These are phyloP conservation scores for Santalum album DNA, from an alignment of 164 flowering plant species.

Conservation along the genomic window DNA sequence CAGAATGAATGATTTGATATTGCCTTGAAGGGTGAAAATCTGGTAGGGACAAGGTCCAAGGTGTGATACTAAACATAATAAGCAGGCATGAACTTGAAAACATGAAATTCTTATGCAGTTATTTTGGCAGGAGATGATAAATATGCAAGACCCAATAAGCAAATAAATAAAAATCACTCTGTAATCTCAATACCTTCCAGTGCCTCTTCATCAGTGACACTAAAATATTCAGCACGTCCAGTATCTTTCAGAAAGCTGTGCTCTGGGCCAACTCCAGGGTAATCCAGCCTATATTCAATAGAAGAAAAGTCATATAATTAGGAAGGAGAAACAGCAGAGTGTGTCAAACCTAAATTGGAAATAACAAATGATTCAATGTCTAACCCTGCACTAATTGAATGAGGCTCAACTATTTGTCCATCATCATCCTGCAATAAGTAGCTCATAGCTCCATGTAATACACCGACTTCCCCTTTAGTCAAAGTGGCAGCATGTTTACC, in stretches of 20 bases:
- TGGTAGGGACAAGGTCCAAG: too few relatives aligned
- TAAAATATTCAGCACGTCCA: slow-evolving; percentile 80
- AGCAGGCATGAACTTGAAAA: too few relatives aligned
- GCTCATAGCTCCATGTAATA: slow-evolving; percentile 87
- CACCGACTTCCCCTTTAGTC: slow-evolving; percentile 83
- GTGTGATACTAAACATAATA: too few relatives aligned
- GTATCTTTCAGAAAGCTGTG: slow-evolving; percentile 82
- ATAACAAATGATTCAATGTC: not conserved
- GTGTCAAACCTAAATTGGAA: not conserved
- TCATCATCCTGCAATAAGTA: slow-evolving; percentile 73
- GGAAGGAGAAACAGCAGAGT: not conserved
- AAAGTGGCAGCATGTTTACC: slow-evolving; percentile 91
- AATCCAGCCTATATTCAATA: slow-evolving; percentile 52
- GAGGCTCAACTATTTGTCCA: slow-evolving; percentile 92
- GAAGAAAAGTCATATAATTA: not conserved
- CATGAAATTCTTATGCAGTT: too few relatives aligned
- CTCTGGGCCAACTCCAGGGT: slow-evolving; percentile 98
- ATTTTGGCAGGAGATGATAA: too few relatives aligned
- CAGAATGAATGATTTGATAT: too few relatives aligned
- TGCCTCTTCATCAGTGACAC: slow-evolving; percentile 77
- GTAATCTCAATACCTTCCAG: too few relatives aligned
- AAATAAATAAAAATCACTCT: too few relatives aligned
- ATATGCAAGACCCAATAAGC: too few relatives aligned
- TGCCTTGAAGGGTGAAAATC: too few relatives aligned
- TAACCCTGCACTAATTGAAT: slow-evolving; percentile 94